phyloP scores from a whole-genome alignment of 371 early-diverging fungal species.

The Funneliformis caledonium region DNA sequence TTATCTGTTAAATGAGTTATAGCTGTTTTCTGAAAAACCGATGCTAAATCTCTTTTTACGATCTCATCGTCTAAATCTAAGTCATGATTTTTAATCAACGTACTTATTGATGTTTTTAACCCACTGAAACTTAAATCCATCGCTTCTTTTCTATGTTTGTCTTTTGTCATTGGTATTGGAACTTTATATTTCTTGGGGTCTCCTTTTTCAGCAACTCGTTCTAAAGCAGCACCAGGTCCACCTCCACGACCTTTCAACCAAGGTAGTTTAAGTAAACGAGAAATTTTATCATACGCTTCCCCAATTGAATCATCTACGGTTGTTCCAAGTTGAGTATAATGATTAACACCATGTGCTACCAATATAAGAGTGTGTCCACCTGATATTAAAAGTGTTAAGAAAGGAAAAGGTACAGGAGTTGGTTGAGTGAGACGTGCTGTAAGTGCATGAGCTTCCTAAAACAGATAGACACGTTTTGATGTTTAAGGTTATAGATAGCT shows the following conservation, averaged over 20 bases:
- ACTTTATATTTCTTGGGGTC: constrained; percentile 46
- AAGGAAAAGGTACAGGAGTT: constrained; percentile 64
- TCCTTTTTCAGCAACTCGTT: constrained; percentile 58
- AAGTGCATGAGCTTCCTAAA: constrained; percentile 75
- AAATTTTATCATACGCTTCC: constrained; percentile 83
- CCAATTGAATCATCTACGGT: constrained; percentile 84
- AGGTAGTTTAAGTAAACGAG: constrained; percentile 65
- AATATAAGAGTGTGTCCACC: constrained; percentile 84
- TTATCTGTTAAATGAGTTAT: constrained; percentile 73
- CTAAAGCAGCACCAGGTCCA: constrained; percentile 81
- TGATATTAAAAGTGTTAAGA: constrained; percentile 74
- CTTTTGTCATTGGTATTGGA: constrained; percentile 68
- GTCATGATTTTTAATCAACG: constrained; percentile 53
- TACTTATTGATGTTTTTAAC: constrained; percentile 67
- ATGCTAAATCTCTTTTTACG: constrained; percentile 67
- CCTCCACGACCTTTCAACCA: constrained; percentile 72
- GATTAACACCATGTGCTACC: constrained; percentile 65
- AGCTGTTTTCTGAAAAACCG: constrained; percentile 74
- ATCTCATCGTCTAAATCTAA: constrained; percentile 29
- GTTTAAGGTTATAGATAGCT: not conserved
- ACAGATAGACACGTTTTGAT: constrained; percentile 31
- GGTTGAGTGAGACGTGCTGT: constrained; percentile 60
- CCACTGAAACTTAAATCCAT: constrained; percentile 82
- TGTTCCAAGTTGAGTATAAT: constrained; percentile 68
- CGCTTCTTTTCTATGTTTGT: constrained; percentile 54